phyloP scores from a whole-genome alignment of 1,284 basidiomycete species.

The Apiotrichum domesticum region DNA sequence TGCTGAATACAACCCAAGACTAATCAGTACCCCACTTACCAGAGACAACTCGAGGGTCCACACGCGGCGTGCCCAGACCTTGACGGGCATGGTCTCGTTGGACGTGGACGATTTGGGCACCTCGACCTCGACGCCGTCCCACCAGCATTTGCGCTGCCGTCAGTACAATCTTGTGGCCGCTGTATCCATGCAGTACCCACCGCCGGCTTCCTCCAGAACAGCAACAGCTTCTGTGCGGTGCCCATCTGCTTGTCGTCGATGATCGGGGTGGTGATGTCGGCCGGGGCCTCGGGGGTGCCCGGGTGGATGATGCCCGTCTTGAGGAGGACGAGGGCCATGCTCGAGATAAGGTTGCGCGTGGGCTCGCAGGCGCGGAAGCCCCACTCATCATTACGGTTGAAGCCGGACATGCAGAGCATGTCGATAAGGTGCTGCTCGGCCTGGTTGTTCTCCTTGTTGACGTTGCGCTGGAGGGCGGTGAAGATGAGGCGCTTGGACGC shows the following conservation, averaged over 20 bases:
- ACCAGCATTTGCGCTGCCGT: slow-evolving; percentile 93
- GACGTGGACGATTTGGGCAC: slow-evolving; percentile 50
- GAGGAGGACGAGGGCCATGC: slow-evolving; percentile 91
- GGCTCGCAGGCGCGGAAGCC: slow-evolving; percentile 95
- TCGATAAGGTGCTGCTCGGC: slow-evolving; percentile 99
- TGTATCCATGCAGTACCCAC: slow-evolving; percentile 52
- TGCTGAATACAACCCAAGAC: neutral
- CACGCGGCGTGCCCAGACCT: slow-evolving; percentile 90
- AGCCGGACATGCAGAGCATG: slow-evolving; percentile 99
- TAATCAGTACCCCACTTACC: slow-evolving; percentile 53
- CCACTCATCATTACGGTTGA: slow-evolving; percentile 93
- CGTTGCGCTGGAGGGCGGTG: slow-evolving; percentile 94
- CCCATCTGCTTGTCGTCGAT: slow-evolving; percentile 89
- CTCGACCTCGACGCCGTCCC: slow-evolving; percentile 93
- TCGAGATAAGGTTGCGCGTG: slow-evolving; percentile 91
- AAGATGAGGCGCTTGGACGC: slow-evolving; percentile 90
- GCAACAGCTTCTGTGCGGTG: slow-evolving; percentile 91
- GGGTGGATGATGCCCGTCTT: slow-evolving; percentile 89
- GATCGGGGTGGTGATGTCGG: slow-evolving; percentile 22
- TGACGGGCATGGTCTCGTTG: slow-evolving; percentile 57
- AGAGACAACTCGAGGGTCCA: slow-evolving; percentile 97
- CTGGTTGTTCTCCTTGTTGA: slow-evolving; percentile 98
- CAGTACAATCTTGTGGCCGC: slow-evolving; percentile 4
- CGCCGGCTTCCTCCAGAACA: slow-evolving; percentile 99
- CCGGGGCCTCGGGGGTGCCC: slow-evolving; percentile 25